Percentiles rank a stretch among this genome's conserved stretches.
phyloP scores from a whole-genome alignment of 2,329 filamentous ascomycete species.

The Fusarium globosum region DNA sequence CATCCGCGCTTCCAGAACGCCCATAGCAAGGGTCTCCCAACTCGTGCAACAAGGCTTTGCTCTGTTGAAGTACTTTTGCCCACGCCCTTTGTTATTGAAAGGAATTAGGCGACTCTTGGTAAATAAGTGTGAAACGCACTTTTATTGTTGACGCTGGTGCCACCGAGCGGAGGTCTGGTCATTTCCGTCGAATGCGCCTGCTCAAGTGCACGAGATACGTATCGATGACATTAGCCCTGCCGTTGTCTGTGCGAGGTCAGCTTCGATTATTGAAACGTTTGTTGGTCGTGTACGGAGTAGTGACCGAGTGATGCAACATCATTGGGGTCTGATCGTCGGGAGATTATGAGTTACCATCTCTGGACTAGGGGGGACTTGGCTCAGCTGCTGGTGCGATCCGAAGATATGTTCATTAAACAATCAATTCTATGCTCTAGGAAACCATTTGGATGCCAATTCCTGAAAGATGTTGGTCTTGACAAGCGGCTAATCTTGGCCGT shows the following conservation, averaged over 20 bases:
- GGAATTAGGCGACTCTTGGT: background rate
- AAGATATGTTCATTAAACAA: constrained; percentile 24
- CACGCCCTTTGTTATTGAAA: constrained; percentile 10
- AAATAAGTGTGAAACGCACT: constrained; percentile 4
- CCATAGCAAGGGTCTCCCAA: background rate
- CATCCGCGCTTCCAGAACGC: constrained; percentile 32
- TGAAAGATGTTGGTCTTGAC: background rate
- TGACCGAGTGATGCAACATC: constrained; percentile 16
- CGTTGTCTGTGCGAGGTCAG: constrained; percentile 23
- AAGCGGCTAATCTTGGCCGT: constrained; percentile 22
- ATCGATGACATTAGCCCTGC: constrained; percentile 1
- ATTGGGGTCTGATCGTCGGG: constrained; percentile 19
- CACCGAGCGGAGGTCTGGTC: constrained; percentile 25
- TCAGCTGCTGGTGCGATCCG: constrained; percentile 1
- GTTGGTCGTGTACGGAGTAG: background rate
- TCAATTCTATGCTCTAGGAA: constrained; percentile 18
- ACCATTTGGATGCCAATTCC: background rate
- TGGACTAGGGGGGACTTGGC: constrained; percentile 14
- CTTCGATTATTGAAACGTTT: constrained; percentile 12
- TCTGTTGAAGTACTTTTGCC: background rate
- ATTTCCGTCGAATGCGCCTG: constrained; percentile 28
- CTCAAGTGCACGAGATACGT: background rate
- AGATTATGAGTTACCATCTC: constrained; percentile 17
- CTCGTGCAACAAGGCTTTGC: constrained; percentile 4
- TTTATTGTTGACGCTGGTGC: constrained; percentile 9